These are phyloP conservation scores for Neopestalotiopsis rosae DNA, from an alignment of 2,329 filamentous ascomycete species.

Conservation along the genomic window DNA sequence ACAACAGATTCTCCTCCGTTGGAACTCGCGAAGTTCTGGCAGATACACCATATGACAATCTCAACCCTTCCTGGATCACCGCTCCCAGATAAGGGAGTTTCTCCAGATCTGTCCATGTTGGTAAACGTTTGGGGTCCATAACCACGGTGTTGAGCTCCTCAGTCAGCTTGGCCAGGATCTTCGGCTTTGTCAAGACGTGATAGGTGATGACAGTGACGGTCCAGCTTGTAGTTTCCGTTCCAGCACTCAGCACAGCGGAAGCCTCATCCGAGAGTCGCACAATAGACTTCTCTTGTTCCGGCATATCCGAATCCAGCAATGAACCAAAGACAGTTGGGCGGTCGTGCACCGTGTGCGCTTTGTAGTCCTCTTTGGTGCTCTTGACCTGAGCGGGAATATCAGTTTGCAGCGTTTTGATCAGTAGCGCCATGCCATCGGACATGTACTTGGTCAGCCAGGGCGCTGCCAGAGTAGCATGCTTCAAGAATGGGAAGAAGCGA, in stretches of 20 bases:
- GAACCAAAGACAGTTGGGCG: conserved; percentile 29
- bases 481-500: conserved; percentile 32
- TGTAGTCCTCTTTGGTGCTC: conserved; percentile 21
- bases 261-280: conserved; percentile 27
- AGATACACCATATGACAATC: conserved; percentile 38
- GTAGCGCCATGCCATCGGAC: conserved; percentile 25
- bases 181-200: conserved; percentile 39
- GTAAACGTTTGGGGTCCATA: conserved; percentile 31
- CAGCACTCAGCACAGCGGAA: conserved; percentile 32
- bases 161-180: conserved; percentile 33
- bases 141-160: conserved; percentile 34
- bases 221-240: conserved; percentile 37
- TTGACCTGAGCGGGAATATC: conserved; percentile 23
- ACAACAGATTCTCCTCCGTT: conserved; percentile 36
- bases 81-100: conserved; percentile 42
- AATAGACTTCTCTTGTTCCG: conserved; percentile 22
- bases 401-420: conserved; percentile 25
- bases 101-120: conserved; percentile 39
- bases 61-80: conserved; percentile 43
- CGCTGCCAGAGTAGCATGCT: conserved; percentile 20
- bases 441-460: conserved; percentile 26
- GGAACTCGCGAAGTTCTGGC: conserved; percentile 33
- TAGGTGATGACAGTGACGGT: conserved; percentile 41
- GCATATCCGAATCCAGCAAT: conserved; percentile 24
- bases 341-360: conserved; percentile 21